Base-by-base conservation (phyloP, 202 grass and related monocot species). In the Elaeis oleifera region DNA sequence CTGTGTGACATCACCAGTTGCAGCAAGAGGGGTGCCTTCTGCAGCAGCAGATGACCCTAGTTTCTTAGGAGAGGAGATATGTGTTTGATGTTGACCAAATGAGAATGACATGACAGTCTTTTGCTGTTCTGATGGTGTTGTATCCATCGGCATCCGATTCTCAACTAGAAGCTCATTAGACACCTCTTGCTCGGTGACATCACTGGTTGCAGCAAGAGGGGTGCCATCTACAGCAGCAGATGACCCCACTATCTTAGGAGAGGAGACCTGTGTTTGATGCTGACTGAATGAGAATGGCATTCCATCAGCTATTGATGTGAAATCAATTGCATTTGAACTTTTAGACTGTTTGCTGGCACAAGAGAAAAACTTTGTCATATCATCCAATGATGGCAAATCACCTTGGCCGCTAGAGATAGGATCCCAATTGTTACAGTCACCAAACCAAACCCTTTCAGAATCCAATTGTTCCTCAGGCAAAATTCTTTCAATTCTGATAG, bases 401-500 rank as follows among this genome's bases (percentile, higher is more conserved):
- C 76, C 84, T 74, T 88, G 50, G 6, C 68, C 74, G 51, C 29
- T 76, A 58, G 81, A 80, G 39, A 83, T 28, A 55, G 78, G 55
- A 76, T 78, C 79, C 75, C 78, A 85, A 53, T 73, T 60, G 36
- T 85, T 85, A 76, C 78, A 96, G 59, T 90, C 78, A 73, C 24
- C 60, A 63, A 88, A 44, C 59, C 54, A 82, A 55, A 71, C 53
- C 29, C 27, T 69, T 60, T 67, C 56, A 22, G 67, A 78, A 28
- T 77, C 58, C 19, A 59, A 79, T 32, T 80, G 62, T 64, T 85
- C 75, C 70, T 72, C 67, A 9, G 73, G 83, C 66, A 81, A 54
- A 15, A 88, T 59, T 64, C 79, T 96, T 48, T 90, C 76, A 0
- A 88, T 74, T 78, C 69, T 72, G 54, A 94, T 82, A 56, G 84